phyloP scores from a whole-genome alignment of 2,329 filamentous ascomycete genomes.

The Colletotrichum noveboracense region DNA sequence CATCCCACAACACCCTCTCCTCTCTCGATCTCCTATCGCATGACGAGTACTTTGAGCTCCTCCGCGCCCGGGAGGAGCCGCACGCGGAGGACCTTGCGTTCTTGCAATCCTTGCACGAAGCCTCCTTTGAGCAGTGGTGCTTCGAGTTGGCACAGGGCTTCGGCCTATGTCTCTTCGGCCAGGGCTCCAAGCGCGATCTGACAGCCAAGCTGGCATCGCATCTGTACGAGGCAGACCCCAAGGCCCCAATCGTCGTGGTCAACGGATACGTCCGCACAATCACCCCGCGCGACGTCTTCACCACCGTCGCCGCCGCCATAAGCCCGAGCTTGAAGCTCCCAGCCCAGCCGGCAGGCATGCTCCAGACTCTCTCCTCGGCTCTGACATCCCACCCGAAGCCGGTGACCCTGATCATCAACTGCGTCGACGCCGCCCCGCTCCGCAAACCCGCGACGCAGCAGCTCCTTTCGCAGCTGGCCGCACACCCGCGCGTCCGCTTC shows the following conservation, averaged over 20 bases:
- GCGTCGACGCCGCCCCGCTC: conserved; percentile 80
- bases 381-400: conserved; percentile 54
- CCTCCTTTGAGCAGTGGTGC: conserved; percentile 88
- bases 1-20: conserved; percentile 83
- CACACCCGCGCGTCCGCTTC: conserved; percentile 74
- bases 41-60: conserved; percentile 84
- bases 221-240: conserved; percentile 56
- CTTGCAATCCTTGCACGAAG: conserved; percentile 75
- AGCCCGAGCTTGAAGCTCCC: conserved; percentile 52
- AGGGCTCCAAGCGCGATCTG: conserved; percentile 84
- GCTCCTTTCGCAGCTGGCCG: conserved; percentile 76
- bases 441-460: conserved; percentile 74
- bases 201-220: conserved; percentile 78
- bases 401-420: conserved; percentile 80
- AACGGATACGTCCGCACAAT: conserved; percentile 81
- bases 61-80: conserved; percentile 68
- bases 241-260: conserved; percentile 75
- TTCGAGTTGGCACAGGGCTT: conserved; percentile 90
- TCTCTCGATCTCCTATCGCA: conserved; percentile 81
- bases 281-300: conserved; percentile 72
- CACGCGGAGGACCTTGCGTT: conserved; percentile 75
- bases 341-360: conserved; percentile 71
- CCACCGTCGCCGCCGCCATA: conserved; percentile 70
- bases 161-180: conserved; percentile 90
- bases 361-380: conserved; percentile 68